phyloP scores from a whole-genome alignment of 163 green algal species.

The Chloroidium sp. region DNA sequence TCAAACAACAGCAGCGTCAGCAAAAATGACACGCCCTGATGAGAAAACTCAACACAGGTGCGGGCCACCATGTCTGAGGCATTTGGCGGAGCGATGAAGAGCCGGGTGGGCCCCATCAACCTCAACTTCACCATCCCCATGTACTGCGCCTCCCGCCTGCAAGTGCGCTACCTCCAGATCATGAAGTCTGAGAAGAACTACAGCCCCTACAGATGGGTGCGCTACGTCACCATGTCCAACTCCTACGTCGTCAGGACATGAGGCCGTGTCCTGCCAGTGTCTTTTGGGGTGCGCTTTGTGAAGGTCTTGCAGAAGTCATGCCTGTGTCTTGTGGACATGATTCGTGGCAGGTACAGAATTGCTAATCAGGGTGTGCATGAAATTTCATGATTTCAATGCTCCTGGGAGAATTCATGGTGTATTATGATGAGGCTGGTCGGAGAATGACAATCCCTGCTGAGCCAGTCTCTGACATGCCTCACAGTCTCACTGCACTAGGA shows the following conservation, averaged over 20 bases:
- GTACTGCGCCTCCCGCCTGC: slow-evolving; percentile 65
- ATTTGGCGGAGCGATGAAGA: slow-evolving; percentile 18
- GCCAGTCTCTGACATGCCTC: too few species aligned
- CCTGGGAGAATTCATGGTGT: neutral
- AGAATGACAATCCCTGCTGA: neutral
- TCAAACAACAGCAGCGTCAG: too few species aligned
- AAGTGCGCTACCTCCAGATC: slow-evolving; percentile 92
- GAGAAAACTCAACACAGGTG: slow-evolving; percentile 15
- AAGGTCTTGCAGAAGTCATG: neutral
- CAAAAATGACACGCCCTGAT: neutral
- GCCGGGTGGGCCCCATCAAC: slow-evolving; percentile 81
- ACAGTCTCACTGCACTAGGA: too few species aligned
- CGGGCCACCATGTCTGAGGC: slow-evolving; percentile 48
- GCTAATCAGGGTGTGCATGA: too few species aligned
- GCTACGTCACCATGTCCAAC: slow-evolving; percentile 85
- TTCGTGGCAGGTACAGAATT: too few species aligned
- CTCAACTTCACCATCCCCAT: slow-evolving; percentile 87
- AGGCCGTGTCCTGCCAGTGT: neutral
- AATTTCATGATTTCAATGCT: too few species aligned
- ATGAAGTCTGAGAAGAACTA: slow-evolving; percentile 73
- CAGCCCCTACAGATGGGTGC: slow-evolving; percentile 84
- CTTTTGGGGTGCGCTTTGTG: neutral
- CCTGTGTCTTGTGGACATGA: neutral
- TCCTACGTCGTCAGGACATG: slow-evolving; percentile 79
- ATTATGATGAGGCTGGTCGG: neutral